A percentile compares a stretch with the other conserved stretches of the same genome.
These are phyloP conservation scores for Meyerozyma athensensis DNA, from an alignment of 1,139 yeast species.

Conservation along the genomic window DNA sequence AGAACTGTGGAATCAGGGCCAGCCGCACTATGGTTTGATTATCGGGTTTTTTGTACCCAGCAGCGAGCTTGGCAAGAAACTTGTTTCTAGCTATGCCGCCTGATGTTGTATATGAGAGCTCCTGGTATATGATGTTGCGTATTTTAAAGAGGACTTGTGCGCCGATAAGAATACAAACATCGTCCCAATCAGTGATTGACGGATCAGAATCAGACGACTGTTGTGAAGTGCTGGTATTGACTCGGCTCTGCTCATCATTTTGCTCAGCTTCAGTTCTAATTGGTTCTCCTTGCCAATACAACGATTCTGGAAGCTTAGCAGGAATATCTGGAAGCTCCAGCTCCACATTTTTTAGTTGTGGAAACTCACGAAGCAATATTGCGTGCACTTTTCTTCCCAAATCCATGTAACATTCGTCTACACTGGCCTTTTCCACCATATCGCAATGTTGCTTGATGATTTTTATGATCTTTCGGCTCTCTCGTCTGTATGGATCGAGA, in stretches of 20 bases:
- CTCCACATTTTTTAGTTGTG: constrained; percentile 14
- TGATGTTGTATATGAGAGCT: constrained; percentile 79
- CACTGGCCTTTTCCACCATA: constrained; percentile 86
- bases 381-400: constrained; percentile 48
- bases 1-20: constrained; percentile 43
- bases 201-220: constrained; percentile 4
- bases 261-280: constrained; percentile 11
- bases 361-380: constrained; percentile 22
- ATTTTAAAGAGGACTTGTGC: constrained; percentile 52
- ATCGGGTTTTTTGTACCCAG: constrained; percentile 81
- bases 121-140: constrained; percentile 46
- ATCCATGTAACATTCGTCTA: constrained; percentile 88
- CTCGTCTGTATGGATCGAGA: constrained; percentile 85
- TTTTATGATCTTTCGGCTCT: constrained; percentile 71
- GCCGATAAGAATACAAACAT: constrained; percentile 62
- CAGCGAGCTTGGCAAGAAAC: constrained; percentile 81
- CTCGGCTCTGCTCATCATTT: constrained; percentile 16
- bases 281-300: constrained; percentile 29
- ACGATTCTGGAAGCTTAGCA: constrained; percentile 24
- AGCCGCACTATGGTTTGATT: constrained; percentile 72
- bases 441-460: constrained; percentile 56
- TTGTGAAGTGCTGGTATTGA: constrained; percentile 9
- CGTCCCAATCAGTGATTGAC: constrained; percentile 75
- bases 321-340: constrained; percentile 50
- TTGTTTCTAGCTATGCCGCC: constrained; percentile 82